Conservation (phyloP, 1,284 basidiomycete genomes). For the Clitocybe nebularis region DNA sequence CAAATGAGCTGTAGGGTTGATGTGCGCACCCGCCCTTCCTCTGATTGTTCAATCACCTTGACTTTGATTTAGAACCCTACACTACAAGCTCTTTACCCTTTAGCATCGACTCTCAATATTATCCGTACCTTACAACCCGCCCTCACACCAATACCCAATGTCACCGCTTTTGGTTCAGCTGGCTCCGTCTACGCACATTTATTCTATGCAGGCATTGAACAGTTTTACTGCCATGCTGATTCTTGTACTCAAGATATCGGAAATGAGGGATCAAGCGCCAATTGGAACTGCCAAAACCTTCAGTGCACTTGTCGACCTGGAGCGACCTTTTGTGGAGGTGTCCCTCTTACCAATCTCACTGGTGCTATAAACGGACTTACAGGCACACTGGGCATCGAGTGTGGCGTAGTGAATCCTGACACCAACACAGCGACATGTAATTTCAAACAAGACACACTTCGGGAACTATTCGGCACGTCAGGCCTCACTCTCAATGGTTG, state of each 20-base stretch:
- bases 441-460: slow-evolving; percentile 71
- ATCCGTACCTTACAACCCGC: slow-evolving; percentile 68
- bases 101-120: slow-evolving; percentile 67
- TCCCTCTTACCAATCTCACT: slow-evolving; percentile 46
- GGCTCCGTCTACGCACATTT: slow-evolving; percentile 69
- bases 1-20: slow-evolving; percentile 75
- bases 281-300: slow-evolving; percentile 71
- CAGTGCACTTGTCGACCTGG: slow-evolving; percentile 68
- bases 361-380: slow-evolving; percentile 54
- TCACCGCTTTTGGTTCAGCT: slow-evolving; percentile 55
- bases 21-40: slow-evolving; percentile 39
- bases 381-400: slow-evolving; percentile 65
- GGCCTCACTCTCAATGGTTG: slow-evolving; percentile 74
- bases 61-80: slow-evolving; percentile 62
- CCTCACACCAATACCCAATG: slow-evolving; percentile 63
- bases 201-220: slow-evolving; percentile 80
- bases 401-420: slow-evolving; percentile 43
- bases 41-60: background rate
- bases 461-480: slow-evolving; percentile 63
- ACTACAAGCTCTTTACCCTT: slow-evolving; percentile 70
- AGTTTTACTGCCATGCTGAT: slow-evolving; percentile 77
- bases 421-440: slow-evolving; percentile 56
- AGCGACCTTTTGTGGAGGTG: slow-evolving; percentile 72
- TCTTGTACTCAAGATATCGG: slow-evolving; percentile 60
- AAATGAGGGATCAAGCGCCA: slow-evolving; percentile 33